Evolutionary conservation across 2,329 filamentous ascomycete species (phyloP), one percentile per base, ranked within the genome.

Genomic region (Microcyclospora pomicola): DNA sequence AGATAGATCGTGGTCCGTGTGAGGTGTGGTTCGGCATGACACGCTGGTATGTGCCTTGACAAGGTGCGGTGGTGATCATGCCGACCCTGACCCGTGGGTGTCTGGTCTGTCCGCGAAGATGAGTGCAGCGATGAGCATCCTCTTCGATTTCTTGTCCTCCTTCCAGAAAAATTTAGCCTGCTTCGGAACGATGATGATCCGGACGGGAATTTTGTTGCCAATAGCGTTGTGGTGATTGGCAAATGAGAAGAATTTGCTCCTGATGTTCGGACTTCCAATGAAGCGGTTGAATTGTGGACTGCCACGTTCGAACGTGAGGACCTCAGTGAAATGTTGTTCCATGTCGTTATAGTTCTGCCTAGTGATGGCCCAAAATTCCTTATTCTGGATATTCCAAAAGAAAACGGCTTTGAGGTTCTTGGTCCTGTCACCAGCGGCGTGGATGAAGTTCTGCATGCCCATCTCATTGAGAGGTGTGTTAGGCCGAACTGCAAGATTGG

Each of bases 381-480:
- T 33, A 31, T 38, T 38, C 19, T 34, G 36, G 11, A 38, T 31
- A 14, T 38, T 14, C 10, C 12, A 24, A 14, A 38, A 24, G 19
- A 34, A 34, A 9, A 27, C 36, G 7, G 31, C 30, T 27, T 38
- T 38, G 31, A 33, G 27, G n/a, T n/a, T n/a, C n/a, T n/a, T n/a
- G n/a, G n/a, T n/a, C n/a, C n/a, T n/a, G n/a, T n/a, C n/a, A n/a
- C 16, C 16, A 13, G 30, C 31, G 9, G 36, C n/a, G 1, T 33
- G 15, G 3, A 34, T 16, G 15, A 38, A 38, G 12, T 19, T 28
- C 27, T 38, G 36, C 30, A 38, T 34, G 24, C 36, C 30, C n/a
- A 33, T 14, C 19, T 38, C 36, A n/a, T 38, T 38, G 15, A 38
- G 30, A 12, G 36, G 31, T 27, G 33, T 38, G 36, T n/a, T n/a